Base-by-base conservation (phyloP, 495 filamentous ascomycete species). In the Jackrogersella multiformis region DNA sequence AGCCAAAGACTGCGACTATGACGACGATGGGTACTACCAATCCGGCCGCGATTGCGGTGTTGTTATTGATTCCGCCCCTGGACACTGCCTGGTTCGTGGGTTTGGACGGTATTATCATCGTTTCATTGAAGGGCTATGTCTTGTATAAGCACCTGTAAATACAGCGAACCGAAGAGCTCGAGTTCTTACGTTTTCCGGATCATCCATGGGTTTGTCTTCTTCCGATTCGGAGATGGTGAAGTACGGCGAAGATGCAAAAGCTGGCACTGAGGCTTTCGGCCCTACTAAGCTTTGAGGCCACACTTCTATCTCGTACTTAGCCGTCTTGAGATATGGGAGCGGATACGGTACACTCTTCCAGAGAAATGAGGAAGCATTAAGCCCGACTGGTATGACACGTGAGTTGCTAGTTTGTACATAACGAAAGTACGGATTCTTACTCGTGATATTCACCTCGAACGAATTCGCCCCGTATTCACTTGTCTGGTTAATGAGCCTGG, bases 281-380 rank as follows among this genome's bases (percentile, higher is more conserved):
- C 28, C 61, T 12, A n/a, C 58, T 46, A 26, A 53, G 9, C 51
- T 45, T 12, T 65, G 69, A 57, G 58, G 58, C 55, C 72, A 62
- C 18, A 80, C 38, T 52, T 80, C 74, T 48, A 81, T 61, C 58
- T 80, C 71, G 23, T 82, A 82, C 39, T 74, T 60, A 1, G 78
- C 78, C 4, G 63, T 64, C 16, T 63, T 41, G 38, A 78, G 35
- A 69, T 75, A 77, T 0, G 70, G 73, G 2, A 82, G 70, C 4
- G 79, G 79, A 35, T 72, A 80, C 5, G 79, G 79, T 15, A 74
- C 61, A 21, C 62, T 70, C 8, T 65, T 57, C 79, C 79, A 82
- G 0, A 63, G 41, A 56, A 70, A 80, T 15, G 74, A 76, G 36
- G 63, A 75, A n/a, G 61, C 58, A 13, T 41, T 76, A 16, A 74